Conservation (phyloP, 2,329 filamentous ascomycete genomes). For the Pseudogymnoascus sp. region DNA sequence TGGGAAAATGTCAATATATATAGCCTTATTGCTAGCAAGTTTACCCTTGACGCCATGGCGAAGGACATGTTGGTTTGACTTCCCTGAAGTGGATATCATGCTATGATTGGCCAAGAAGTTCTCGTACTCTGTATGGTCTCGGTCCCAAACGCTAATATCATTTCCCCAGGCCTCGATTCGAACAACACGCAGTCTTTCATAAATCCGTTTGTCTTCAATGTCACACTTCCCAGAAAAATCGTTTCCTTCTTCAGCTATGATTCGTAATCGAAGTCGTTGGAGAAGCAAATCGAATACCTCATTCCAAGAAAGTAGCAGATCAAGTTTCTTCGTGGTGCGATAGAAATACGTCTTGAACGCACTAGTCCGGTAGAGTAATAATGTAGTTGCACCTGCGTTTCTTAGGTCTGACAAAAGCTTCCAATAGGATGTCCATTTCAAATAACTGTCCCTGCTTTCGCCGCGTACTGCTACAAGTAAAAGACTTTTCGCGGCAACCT, state of each 20-base stretch:
- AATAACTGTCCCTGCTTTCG: slow-evolving; percentile 15
- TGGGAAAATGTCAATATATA: slow-evolving; percentile 3
- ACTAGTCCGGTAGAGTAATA: slow-evolving; percentile 20
- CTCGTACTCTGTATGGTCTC: slow-evolving; percentile 1
- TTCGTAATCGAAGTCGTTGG: slow-evolving; percentile 15
- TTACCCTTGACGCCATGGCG: slow-evolving; percentile 14
- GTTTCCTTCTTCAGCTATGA: slow-evolving; percentile 15
- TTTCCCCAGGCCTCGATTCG: slow-evolving; percentile 4
- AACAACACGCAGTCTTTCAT: slow-evolving; percentile 18
- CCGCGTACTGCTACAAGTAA: slow-evolving; percentile 16
- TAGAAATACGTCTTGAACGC: slow-evolving; percentile 19
- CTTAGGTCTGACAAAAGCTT: slow-evolving; percentile 20
- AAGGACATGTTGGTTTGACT: slow-evolving; percentile 14
- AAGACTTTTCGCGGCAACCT: slow-evolving; percentile 16
- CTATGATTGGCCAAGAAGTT: background rate
- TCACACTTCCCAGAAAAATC: slow-evolving; percentile 21
- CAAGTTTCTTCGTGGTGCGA: slow-evolving; percentile 7
- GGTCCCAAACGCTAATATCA: slow-evolving; percentile 16
- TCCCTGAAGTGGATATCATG: slow-evolving; percentile 14
- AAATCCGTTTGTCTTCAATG: slow-evolving; percentile 19
- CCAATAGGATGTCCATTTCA: slow-evolving; percentile 21
- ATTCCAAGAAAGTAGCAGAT: slow-evolving; percentile 16
- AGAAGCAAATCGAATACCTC: slow-evolving; percentile 15
- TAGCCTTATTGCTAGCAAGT: slow-evolving; percentile 14
- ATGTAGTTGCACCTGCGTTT: slow-evolving; percentile 12